A percentile compares a stretch with the other conserved stretches of the same genome.
These are phyloP conservation scores for Gomphus bonarii DNA, from an alignment of 1,284 basidiomycete species.

Conservation along the genomic window DNA sequence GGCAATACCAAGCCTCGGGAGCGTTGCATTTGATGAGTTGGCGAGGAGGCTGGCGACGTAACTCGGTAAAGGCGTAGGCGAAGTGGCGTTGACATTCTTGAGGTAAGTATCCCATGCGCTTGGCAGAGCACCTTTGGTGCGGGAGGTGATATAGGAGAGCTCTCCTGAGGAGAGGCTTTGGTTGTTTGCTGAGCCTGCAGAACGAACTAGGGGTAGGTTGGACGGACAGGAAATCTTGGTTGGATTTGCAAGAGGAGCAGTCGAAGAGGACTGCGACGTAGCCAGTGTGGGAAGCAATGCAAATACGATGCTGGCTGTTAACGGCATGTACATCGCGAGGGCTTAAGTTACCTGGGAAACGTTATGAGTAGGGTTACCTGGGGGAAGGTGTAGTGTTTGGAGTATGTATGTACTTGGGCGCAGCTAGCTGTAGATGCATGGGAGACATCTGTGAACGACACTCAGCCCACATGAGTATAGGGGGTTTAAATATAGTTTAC, in stretches of 20 bases:
- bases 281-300: neutral
- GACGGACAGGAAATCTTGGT: slow-evolving; percentile 18
- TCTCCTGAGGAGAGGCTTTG: slow-evolving; percentile 25
- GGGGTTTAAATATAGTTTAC: no score
- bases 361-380: no score
- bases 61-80: slow-evolving; percentile 18
- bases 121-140: slow-evolving; percentile 22
- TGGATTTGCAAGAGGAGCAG: neutral
- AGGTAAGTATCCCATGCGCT: slow-evolving; percentile 26
- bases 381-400: no score
- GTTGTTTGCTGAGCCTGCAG: slow-evolving; percentile 18
- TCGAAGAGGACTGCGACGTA: neutral
- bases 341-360: no score
- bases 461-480: no score
- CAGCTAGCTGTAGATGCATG: no score
- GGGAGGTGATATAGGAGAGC: slow-evolving; percentile 21
- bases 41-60: slow-evolving; percentile 28
- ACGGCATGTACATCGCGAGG: neutral
- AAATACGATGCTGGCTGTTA: neutral
- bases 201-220: slow-evolving; percentile 25
- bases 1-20: slow-evolving; percentile 32
- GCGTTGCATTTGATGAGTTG: slow-evolving; percentile 14
- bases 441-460: no score
- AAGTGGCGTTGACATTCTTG: slow-evolving; percentile 23
- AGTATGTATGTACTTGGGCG: no score